phyloP scores from a whole-genome alignment of 2,329 filamentous ascomycete genomes.

The Blumeria hordei region DNA sequence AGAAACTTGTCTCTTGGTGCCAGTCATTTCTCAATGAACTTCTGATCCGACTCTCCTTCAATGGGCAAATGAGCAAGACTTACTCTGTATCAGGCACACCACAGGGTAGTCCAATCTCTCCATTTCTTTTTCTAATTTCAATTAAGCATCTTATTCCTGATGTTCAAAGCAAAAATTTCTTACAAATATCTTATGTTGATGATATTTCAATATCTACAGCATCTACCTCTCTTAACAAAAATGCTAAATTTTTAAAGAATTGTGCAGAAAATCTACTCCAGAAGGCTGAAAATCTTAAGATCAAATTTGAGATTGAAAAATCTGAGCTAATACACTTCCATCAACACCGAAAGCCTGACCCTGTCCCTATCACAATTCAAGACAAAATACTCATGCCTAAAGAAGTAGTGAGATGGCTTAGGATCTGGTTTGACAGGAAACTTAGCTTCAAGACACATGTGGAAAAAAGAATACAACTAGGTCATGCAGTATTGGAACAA shows the following conservation, averaged over 20 bases:
- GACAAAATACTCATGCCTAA: not conserved
- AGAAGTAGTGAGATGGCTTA: not conserved
- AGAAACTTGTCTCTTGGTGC: not conserved
- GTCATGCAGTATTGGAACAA: not conserved
- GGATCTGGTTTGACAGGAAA: not conserved
- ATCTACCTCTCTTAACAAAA: not conserved
- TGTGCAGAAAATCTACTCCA: no score
- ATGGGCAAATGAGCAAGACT: not conserved
- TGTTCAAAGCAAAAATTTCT: not conserved
- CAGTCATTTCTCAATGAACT: not conserved
- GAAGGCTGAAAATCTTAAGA: not conserved
- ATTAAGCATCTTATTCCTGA: not conserved
- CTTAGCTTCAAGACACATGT: not conserved
- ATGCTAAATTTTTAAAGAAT: not conserved
- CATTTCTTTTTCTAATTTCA: not conserved
- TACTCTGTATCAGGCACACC: not conserved
- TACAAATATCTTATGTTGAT: not conserved
- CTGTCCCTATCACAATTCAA: no score
- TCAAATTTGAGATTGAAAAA: not conserved
- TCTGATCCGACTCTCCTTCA: not conserved
- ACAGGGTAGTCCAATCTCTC: not conserved
- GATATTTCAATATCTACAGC: not conserved
- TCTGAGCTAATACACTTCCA: not conserved
- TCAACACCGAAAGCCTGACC: no score
- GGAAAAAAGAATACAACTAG: not conserved